phyloP scores from a whole-genome alignment of 495 filamentous ascomycete genomes.

The Penicillium subrubescens region DNA sequence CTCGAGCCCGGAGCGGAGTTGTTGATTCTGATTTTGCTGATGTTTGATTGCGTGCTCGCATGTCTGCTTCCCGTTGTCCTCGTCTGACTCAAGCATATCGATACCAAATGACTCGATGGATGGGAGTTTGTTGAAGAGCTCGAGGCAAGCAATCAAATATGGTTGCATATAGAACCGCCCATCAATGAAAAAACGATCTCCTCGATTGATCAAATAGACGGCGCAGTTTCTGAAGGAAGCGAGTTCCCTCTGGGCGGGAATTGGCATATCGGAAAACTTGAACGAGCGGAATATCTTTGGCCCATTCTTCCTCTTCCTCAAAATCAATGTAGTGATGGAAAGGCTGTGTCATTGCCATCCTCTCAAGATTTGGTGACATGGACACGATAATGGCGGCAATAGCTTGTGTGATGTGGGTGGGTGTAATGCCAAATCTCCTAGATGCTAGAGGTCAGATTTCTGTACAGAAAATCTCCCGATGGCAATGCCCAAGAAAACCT shows the following conservation, averaged over 20 bases:
- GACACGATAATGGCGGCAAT: neutral
- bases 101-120: conserved; percentile 1
- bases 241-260: conserved; percentile 2
- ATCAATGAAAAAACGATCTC: neutral
- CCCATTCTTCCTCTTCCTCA: neutral
- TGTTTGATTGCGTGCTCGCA: neutral
- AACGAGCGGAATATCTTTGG: neutral
- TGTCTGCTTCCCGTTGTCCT: neutral
- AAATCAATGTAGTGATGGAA: neutral
- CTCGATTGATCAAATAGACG: conserved; percentile 3
- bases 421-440: neutral
- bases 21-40: neutral
- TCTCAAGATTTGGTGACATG: conserved; percentile 1
- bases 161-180: neutral
- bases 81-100: neutral
- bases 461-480: neutral
- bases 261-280: neutral
- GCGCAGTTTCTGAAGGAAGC: conserved; percentile 1
- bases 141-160: conserved; percentile 3
- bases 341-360: conserved; percentile 1
- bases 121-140: conserved; percentile 6
- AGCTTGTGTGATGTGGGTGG: conserved; percentile 1
- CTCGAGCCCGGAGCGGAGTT: neutral
- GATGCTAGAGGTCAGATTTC: neutral
- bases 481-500: neutral